These are phyloP conservation scores for Podospora comata DNA, from an alignment of 495 filamentous ascomycete species.

Conservation along the genomic window DNA sequence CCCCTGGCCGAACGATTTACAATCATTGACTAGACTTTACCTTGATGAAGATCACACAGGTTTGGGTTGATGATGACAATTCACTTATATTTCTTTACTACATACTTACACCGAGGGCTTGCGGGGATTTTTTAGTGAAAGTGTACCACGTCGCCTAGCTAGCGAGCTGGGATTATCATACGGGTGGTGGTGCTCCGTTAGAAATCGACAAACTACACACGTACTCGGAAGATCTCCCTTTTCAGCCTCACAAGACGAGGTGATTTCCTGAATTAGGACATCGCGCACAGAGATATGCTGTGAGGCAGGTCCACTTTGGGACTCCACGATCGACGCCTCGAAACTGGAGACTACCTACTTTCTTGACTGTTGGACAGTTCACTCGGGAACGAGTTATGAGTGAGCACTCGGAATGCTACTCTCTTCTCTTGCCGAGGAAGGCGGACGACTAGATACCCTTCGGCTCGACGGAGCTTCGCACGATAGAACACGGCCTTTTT, in stretches of 20 bases:
- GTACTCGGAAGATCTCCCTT: neutral
- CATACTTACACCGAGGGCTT: neutral
- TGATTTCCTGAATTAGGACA: neutral
- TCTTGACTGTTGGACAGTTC: neutral
- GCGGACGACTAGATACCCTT: neutral
- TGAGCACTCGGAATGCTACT: neutral
- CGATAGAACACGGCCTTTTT: neutral
- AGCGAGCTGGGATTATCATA: conserved; percentile 13
- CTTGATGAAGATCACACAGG: conserved; percentile 9
- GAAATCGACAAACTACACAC: neutral
- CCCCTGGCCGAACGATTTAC: conserved; percentile 9
- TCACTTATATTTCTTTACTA: neutral
- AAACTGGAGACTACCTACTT: neutral
- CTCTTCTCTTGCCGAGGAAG: neutral
- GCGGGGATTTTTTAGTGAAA: neutral
- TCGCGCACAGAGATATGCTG: neutral
- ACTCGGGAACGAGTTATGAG: neutral
- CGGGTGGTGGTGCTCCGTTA: neutral
- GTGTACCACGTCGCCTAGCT: conserved; percentile 6
- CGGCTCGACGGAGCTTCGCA: neutral
- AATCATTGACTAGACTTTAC: neutral
- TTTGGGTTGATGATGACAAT: neutral
- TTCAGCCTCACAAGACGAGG: neutral
- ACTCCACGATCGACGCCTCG: neutral
- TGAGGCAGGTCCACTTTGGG: neutral